Base-by-base conservation (phyloP, 345 rosid genomes). In the Noccaea bulbosa region DNA sequence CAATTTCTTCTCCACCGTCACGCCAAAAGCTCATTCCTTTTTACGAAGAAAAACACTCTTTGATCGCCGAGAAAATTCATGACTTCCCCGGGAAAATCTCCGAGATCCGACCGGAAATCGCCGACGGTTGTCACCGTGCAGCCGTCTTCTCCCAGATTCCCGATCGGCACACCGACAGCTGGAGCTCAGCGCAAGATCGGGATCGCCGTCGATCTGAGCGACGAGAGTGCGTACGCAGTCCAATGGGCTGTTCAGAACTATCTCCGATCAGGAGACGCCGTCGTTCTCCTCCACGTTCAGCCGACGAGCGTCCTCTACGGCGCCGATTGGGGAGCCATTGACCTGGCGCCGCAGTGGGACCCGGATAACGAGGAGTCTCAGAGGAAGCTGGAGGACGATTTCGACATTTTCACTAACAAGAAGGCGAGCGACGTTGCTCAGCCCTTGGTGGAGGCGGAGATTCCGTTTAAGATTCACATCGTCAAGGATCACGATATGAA, bases 401-500 rank as follows among this genome's bases (percentile, higher is more conserved):
- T 82, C 55, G 92, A 87, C 24, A 55, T 81, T 8, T 83, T 92
- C 76, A 92, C 96, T 1, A 66, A 74, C 12, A 71, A 84, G 60
- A 92, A 92, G 30, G 83, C 85, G 7, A 85, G 82, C 38, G 90
- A 87, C 20, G 78, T 92, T 46, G 87, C 96, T 16, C 81, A 79
- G 74, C 96, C 93, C 2, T 71, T 91, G 20, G 86, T 82, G 12
- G 90, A 91, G 34, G 90, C 83, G 30, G 78, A 80, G 9, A 77
- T 88, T 9, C 86, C 96, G 46, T 88, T 85, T 72, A 91, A 88
- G 85, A 83, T 88, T 33, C 97, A 87, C 16, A 84, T 91, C 5
- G 95, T 91, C 56, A 88, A 87, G 75, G 95, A 88, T 67, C 97
- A 91, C 22, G 97, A 91, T 71, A 88, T 91, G 97, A 88, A 87